Evolutionary conservation across 2,329 filamentous ascomycete genomes (phyloP).

Genomic region (Orbilia ellipsospora): DNA sequence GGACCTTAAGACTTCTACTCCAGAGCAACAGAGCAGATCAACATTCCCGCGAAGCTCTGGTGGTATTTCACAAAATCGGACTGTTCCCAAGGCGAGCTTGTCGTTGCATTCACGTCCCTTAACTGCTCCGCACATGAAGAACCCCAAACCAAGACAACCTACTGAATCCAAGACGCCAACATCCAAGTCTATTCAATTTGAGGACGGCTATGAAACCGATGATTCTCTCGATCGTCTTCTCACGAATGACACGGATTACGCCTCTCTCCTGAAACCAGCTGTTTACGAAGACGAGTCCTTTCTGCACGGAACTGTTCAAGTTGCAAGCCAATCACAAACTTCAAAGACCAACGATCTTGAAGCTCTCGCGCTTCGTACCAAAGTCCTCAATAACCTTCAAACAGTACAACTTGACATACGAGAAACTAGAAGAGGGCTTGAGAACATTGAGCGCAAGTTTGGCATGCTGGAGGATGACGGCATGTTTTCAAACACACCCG

Average conservation of each 20-base stretch:
- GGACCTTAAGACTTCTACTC: conserved; percentile 13
- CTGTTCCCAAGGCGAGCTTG: conserved; percentile 1
- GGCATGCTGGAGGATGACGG: conserved; percentile 48
- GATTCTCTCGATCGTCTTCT: conserved; percentile 51
- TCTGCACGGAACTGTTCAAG: conserved; percentile 41
- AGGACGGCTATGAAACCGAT: conserved; percentile 53
- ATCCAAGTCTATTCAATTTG: conserved; percentile 38
- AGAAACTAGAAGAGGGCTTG: conserved; percentile 48
- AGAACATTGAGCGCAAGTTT: conserved; percentile 50
- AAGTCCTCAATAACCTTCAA: conserved; percentile 46
- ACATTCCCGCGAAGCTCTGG: conserved; percentile 16
- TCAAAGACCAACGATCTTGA: conserved; percentile 27
- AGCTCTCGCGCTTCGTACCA: conserved; percentile 42
- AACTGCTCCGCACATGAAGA: conserved; percentile 12
- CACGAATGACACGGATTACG: conserved; percentile 46
- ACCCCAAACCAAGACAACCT: conserved; percentile 18
- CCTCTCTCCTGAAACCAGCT: conserved; percentile 41
- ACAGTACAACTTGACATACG: conserved; percentile 47
- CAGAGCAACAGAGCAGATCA: conserved; percentile 10
- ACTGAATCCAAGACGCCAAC: conserved; percentile 30
- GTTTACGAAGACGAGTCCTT: conserved; percentile 51
- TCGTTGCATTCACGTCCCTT: background rate
- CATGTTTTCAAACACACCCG: conserved; percentile 15
- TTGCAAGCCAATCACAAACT: conserved; percentile 15
- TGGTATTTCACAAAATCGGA: conserved; percentile 6